Evolutionary conservation across 176 grass and related monocot species (phyloP).

Genomic region (Secale cereale): DNA sequence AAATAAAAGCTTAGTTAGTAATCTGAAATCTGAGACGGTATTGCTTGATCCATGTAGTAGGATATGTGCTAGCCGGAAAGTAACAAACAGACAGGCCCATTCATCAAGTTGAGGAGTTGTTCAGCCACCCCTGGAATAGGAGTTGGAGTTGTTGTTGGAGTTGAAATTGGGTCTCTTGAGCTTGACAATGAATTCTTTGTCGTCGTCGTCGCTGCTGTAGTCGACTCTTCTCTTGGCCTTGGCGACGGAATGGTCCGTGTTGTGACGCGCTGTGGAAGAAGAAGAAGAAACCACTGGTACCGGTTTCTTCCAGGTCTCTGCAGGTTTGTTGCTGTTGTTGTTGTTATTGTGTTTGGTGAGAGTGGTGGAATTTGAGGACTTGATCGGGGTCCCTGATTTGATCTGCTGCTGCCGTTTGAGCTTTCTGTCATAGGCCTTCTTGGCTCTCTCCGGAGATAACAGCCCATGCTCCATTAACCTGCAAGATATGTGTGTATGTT

Average conservation of each 20-base stretch:
- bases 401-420: constrained; percentile 66
- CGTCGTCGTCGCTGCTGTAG: constrained; percentile 50
- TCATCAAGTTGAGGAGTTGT: no score
- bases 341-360: constrained; percentile 29
- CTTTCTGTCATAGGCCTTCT: constrained; percentile 85
- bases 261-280: background rate
- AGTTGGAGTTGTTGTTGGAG: background rate
- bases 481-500: background rate
- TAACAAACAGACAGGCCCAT: no score
- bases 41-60: no score
- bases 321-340: constrained; percentile 3
- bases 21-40: no score
- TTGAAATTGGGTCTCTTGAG: constrained; percentile 43
- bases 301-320: constrained; percentile 59
- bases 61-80: no score
- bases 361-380: background rate
- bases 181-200: constrained; percentile 56
- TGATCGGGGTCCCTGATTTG: constrained; percentile 47
- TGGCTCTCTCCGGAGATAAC: constrained; percentile 77
- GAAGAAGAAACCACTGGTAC: background rate
- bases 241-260: background rate
- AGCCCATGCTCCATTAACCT: constrained; percentile 99
- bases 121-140: background rate
- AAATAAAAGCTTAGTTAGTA: no score
- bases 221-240: constrained; percentile 78